Base-by-base conservation (phyloP, 192 early-diverging fungal species). In the Coemansia umbellata region DNA sequence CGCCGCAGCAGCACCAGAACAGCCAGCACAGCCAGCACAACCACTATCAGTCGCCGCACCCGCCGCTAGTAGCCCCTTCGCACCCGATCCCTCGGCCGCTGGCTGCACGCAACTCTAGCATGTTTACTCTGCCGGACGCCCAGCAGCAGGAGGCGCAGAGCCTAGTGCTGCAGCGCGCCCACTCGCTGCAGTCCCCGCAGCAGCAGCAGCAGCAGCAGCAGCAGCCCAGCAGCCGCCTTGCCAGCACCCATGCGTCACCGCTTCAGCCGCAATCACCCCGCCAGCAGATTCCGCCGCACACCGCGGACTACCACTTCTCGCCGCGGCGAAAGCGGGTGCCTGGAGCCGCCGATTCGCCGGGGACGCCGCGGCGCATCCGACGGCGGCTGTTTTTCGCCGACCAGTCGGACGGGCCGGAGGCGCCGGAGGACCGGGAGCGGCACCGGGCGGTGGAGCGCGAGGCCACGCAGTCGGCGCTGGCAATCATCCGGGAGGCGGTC, bases 361-460 rank as follows among this genome's bases (percentile, higher is more conserved):
- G 35, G 2, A 55, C 71, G 26, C 71, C 59, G 21, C 64, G 64
- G 17, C 71, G 73, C 9, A 58, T 76, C 30, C 61, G 73, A 2
- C 50, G 73, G 42, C 60, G 73, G 31, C 62, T 76, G 54, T 76
- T 76, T 31, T 76, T 76, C 26, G 53, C 68, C 11, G 73, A 76
- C 50, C 37, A 28, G 35, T 43, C 43, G 15, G 71, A 63, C 31
- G 49, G 40, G 13, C 30, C 36, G 2, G 52, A 41, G 10, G 58
- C 57, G 8, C 61, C 52, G 21, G 66, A 68, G 42, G 61, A 47
- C 49, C 17, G 26, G 1, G 58, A 49, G 40, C 53, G 62, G 5
- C 52, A 50, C 9, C 44, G 24, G 23, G 31, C 14, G 0, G 45
- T 47, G 32, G 37, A 28, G 27, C 58, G 40, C 9, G 65, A 47